Conservation (phyloP, 768 basidiomycete genomes). For the Naganishia onofrii region DNA sequence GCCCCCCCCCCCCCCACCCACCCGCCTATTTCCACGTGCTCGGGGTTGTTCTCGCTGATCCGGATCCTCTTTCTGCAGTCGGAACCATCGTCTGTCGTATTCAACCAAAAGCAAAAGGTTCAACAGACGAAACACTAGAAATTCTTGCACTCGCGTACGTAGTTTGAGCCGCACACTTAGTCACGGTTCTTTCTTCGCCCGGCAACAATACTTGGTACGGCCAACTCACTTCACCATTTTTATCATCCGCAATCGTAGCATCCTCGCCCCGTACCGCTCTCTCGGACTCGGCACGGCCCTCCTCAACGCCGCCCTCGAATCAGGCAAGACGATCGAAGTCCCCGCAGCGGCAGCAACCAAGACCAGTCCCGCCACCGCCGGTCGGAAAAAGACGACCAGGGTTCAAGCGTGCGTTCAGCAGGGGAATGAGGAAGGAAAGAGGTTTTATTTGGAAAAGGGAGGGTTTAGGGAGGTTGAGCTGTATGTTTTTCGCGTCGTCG, state of each 20-base stretch:
- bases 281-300: slow-evolving; percentile 46
- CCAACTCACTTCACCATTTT: too few relatives aligned
- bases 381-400: slow-evolving; percentile 40
- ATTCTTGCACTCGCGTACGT: slow-evolving; percentile 50
- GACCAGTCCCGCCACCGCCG: slow-evolving; percentile 37
- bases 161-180: too few relatives aligned
- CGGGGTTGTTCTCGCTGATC: too few relatives aligned
- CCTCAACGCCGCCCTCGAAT: slow-evolving; percentile 38
- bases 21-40: too few relatives aligned
- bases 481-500: slow-evolving; percentile 39
- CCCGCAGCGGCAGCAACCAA: slow-evolving; percentile 40
- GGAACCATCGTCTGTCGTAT: slow-evolving; percentile 47
- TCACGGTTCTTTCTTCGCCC: too few relatives aligned
- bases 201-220: too few relatives aligned
- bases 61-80: slow-evolving; percentile 27
- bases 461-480: slow-evolving; percentile 45
- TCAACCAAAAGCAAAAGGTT: slow-evolving; percentile 33
- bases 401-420: slow-evolving; percentile 46
- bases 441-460: slow-evolving; percentile 44
- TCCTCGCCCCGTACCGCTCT: slow-evolving; percentile 50
- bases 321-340: slow-evolving; percentile 39
- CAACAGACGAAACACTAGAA: slow-evolving; percentile 40
- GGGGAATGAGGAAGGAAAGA: slow-evolving; percentile 46
- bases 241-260: slow-evolving; percentile 32
- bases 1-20: not conserved